Base-by-base conservation (phyloP, 805 yeast genomes). In the Yarrowia deformans region DNA sequence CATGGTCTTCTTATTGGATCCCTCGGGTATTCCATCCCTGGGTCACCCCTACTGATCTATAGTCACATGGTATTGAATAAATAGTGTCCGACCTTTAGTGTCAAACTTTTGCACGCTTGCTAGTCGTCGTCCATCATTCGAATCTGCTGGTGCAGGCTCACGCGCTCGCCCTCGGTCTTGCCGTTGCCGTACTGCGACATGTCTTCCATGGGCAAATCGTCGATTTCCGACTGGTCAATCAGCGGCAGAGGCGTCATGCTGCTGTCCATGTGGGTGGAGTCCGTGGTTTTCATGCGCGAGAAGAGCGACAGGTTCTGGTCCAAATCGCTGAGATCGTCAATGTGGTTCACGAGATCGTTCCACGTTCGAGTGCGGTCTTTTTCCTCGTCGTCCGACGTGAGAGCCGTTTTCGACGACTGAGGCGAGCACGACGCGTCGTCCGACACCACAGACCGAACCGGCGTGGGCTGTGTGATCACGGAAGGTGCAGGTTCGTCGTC, bases 171-270 rank as follows among this genome's bases (percentile, higher is more conserved):
- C 12, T 63, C 40, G 13, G 18, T 10, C 39, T 35, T 40, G 19
- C 10, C n/a, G 19, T 60, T 40, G 19, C 10, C n/a, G 19, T 60
- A 60, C n/a, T 34, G 45, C 37, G 68, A 63, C 56, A 48, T 23
- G 48, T 48, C 68, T 18, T 63, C 68, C 68, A 63, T 63, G 39
- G 68, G 68, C 56, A 63, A 48, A n/a, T 63, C 68, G 39, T 63
- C 68, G 29, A 63, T 63, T 10, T 63, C 68, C 23, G 68, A 63
- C 68, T 63, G 68, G 56, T 63, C 68, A 29, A 63, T 63, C 40
- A 63, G 48, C 29, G 68, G 68, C 34, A 63, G 32, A 3, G 40
- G 67, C 1, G 43, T 14, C 55, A 37, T 45, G 34, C 19, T 32
- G 16, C 19, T 16, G 39, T 63, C 68, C 55, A 63, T 48, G n/a